Percentiles rank a stretch among this genome's conserved stretches.
phyloP scores from a whole-genome alignment of 2,329 filamentous ascomycete species.

The Hypoxylon sp. region DNA sequence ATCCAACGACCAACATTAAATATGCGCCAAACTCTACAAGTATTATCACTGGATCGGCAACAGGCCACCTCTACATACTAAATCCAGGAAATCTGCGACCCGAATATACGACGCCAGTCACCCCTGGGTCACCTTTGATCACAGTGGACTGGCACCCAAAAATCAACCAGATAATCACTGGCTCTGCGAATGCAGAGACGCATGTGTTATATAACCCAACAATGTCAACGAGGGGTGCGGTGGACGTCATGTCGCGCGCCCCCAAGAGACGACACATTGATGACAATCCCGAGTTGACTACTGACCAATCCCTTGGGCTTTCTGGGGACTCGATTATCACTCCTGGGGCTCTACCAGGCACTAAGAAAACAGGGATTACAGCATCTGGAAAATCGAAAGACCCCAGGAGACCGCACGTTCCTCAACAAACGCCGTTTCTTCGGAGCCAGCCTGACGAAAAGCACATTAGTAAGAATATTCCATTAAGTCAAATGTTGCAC shows the following conservation, averaged over 20 bases:
- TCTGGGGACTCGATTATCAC: constrained; percentile 86
- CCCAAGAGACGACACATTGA: constrained; percentile 97
- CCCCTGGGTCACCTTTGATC: constrained; percentile 84
- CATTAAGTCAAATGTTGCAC: constrained; percentile 91
- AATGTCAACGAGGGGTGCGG: constrained; percentile 85
- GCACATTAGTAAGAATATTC: constrained; percentile 89
- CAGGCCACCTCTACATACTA: constrained; percentile 90
- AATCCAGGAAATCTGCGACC: constrained; percentile 91
- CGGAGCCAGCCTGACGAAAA: constrained; percentile 91
- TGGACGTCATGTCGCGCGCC: constrained; percentile 90
- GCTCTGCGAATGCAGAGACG: constrained; percentile 90
- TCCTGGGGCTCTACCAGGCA: constrained; percentile 71
- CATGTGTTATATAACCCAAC: constrained; percentile 91
- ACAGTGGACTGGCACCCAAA: constrained; percentile 92
- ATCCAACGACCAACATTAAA: constrained; percentile 86
- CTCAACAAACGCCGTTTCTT: constrained; percentile 87
- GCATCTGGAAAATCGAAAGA: constrained; percentile 83
- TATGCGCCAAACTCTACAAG: constrained; percentile 88
- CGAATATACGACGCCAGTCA: constrained; percentile 90
- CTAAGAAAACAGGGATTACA: constrained; percentile 78
- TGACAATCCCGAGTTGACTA: constrained; percentile 89
- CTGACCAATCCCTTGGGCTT: constrained; percentile 84
- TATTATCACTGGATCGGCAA: constrained; percentile 89
- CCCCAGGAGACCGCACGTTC: constrained; percentile 87
- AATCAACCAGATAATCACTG: constrained; percentile 95